Evolutionary conservation across 345 rosid species (phyloP).

Genomic region (Erucastrum elatum): DNA sequence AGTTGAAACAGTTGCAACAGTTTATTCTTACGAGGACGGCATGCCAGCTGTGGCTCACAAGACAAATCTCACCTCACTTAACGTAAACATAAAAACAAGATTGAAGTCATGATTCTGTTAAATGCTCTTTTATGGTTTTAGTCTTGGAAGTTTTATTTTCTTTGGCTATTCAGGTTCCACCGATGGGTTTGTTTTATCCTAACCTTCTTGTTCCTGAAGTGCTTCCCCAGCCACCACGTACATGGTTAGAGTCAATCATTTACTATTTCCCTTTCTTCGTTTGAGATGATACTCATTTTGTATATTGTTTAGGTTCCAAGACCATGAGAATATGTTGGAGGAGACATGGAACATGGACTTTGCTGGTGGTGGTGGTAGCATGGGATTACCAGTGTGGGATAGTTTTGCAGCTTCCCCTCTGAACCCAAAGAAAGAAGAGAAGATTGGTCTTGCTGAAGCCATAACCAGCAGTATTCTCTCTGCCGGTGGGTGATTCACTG

Average conservation of each 20-base stretch:
- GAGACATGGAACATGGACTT: slow-evolving; percentile 85
- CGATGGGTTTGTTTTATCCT: slow-evolving; percentile 94
- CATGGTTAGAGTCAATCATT: slow-evolving; percentile 68
- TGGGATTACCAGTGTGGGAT: slow-evolving; percentile 78
- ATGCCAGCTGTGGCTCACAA: slow-evolving; percentile 75
- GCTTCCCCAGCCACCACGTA: slow-evolving; percentile 81
- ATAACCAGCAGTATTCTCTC: slow-evolving; percentile 83
- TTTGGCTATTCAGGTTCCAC: slow-evolving; percentile 68
- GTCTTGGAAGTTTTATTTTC: not conserved
- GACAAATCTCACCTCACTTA: slow-evolving; percentile 81
- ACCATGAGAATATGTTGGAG: slow-evolving; percentile 89
- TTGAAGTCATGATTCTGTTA: not conserved
- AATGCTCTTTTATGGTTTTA: not conserved
- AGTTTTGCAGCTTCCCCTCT: slow-evolving; percentile 56
- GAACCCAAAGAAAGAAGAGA: slow-evolving; percentile 92
- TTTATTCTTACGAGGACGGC: slow-evolving; percentile 77
- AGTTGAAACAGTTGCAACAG: slow-evolving; percentile 60
- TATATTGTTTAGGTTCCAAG: slow-evolving; percentile 63
- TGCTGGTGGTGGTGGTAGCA: slow-evolving; percentile 50
- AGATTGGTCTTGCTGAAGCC: slow-evolving; percentile 95
- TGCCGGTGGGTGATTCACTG: slow-evolving; percentile 47
- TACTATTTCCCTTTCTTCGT: slow-evolving; percentile 6
- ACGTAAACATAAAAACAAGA: slow-evolving; percentile 43
- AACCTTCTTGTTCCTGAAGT: slow-evolving; percentile 83
- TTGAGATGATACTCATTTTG: slow-evolving; percentile 1